These are phyloP conservation scores for Myrica gale DNA, from an alignment of 306 rosid species.

Conservation along the genomic window DNA sequence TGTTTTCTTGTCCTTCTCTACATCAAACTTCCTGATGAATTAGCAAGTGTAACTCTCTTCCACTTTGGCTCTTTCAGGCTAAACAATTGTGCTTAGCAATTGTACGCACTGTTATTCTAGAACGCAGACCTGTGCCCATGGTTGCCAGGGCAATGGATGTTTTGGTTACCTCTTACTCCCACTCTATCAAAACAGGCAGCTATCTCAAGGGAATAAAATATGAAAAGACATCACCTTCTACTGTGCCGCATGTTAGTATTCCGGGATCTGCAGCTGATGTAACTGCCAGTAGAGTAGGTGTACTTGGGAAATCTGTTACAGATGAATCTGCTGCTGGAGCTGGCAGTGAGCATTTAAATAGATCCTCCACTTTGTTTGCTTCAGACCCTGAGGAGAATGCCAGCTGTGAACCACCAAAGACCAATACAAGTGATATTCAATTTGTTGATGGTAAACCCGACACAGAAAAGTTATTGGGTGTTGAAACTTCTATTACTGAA, in stretches of 20 bases:
- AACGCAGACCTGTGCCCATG: constrained; percentile 68
- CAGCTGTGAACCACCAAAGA: constrained; percentile 36
- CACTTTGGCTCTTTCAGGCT: constrained; percentile 59
- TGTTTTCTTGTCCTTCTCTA: not conserved
- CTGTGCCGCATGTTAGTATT: constrained; percentile 42
- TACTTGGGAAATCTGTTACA: constrained; percentile 48
- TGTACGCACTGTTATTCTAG: constrained; percentile 68
- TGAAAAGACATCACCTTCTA: constrained; percentile 52
- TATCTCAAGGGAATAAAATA: constrained; percentile 56
- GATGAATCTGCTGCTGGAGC: constrained; percentile 49
- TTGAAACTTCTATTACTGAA: constrained; percentile 44
- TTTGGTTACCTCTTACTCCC: constrained; percentile 65
- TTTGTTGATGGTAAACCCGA: constrained; percentile 37
- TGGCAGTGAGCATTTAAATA: constrained; percentile 39
- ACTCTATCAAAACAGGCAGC: constrained; percentile 60
- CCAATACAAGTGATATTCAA: constrained; percentile 37
- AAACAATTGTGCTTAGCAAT: constrained; percentile 84
- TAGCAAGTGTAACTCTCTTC: constrained; percentile 10
- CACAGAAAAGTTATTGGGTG: constrained; percentile 33
- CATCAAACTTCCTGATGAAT: constrained; percentile 20
- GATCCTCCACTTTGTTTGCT: constrained; percentile 39
- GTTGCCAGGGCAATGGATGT: constrained; percentile 83
- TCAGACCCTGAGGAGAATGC: constrained; percentile 61
- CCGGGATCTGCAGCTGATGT: constrained; percentile 42
- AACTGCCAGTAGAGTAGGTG: constrained; percentile 42